Evolutionary conservation across 148 eudicot genomes (phyloP).

Genomic region (Camellia granthamiana): DNA sequence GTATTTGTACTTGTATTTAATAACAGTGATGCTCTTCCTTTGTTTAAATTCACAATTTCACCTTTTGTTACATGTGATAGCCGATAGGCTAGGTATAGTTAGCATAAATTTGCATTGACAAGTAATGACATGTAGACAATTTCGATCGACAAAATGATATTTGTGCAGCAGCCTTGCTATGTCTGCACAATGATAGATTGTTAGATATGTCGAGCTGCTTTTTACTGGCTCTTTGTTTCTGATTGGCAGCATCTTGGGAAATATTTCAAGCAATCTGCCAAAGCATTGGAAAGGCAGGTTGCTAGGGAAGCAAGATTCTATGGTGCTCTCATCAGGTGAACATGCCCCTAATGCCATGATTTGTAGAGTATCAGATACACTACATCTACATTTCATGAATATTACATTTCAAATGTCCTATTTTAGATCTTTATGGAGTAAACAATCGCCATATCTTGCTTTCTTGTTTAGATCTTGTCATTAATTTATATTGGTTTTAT

Average conservation of each 20-base stretch:
- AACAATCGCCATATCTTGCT: background rate
- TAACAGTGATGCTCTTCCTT: background rate
- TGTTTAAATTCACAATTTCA: background rate
- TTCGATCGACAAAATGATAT: background rate
- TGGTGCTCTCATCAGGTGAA: conserved; percentile 95
- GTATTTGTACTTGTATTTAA: background rate
- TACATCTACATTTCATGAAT: background rate
- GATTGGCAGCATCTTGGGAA: conserved; percentile 79
- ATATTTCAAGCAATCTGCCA: conserved; percentile 94
- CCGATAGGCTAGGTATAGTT: background rate
- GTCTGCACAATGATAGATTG: background rate
- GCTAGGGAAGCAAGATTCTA: conserved; percentile 95
- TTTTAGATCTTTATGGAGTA: background rate
- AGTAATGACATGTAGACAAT: background rate
- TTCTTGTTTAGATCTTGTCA: background rate
- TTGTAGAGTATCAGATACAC: background rate
- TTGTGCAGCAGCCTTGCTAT: background rate
- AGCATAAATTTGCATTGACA: background rate
- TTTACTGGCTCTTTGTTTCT: conserved; percentile 9
- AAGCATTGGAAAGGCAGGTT: conserved; percentile 86
- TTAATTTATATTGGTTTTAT: background rate
- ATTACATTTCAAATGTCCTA: background rate
- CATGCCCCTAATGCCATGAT: conserved; percentile 1
- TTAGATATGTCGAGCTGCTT: background rate
- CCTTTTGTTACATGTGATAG: background rate